phyloP scores from a whole-genome alignment of 2,329 filamentous ascomycete species.

The Pyricularia grisea region DNA sequence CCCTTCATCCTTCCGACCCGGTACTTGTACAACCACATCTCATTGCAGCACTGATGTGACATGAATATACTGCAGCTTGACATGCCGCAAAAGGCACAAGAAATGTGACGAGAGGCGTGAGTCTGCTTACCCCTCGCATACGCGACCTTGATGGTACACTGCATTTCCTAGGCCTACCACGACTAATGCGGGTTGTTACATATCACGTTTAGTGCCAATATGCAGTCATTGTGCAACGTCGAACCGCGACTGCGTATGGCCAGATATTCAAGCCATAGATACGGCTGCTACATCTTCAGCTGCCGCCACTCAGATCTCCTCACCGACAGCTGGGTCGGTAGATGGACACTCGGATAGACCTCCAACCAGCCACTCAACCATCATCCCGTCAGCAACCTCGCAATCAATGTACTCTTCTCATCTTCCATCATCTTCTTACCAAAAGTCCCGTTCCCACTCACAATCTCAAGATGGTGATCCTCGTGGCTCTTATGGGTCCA shows the following conservation, averaged over 20 bases:
- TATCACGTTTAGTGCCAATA: constrained; percentile 1
- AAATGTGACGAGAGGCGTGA: constrained; percentile 34
- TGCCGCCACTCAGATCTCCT: neutral
- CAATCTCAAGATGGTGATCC: neutral
- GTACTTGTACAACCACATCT: neutral
- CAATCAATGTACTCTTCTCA: neutral
- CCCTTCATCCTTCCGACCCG: constrained; percentile 10
- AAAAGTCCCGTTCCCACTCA: neutral
- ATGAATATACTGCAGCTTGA: constrained; percentile 9
- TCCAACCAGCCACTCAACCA: neutral
- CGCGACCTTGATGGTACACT: neutral
- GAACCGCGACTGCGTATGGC: constrained; percentile 13
- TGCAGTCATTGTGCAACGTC: constrained; percentile 1
- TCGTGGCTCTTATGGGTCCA: neutral
- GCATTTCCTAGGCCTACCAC: neutral
- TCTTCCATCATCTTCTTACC: constrained; percentile 7
- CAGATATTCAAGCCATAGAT: neutral
- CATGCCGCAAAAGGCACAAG: constrained; percentile 35
- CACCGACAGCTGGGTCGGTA: neutral
- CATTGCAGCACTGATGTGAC: neutral
- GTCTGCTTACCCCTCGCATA: neutral
- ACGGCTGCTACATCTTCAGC: neutral
- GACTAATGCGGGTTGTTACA: neutral
- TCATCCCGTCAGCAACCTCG: neutral
- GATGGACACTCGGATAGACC: neutral